A percentile compares a stretch with the other conserved stretches of the same genome.
phyloP scores from a whole-genome alignment of 306 rosid genomes.

The Castanea crenata region DNA sequence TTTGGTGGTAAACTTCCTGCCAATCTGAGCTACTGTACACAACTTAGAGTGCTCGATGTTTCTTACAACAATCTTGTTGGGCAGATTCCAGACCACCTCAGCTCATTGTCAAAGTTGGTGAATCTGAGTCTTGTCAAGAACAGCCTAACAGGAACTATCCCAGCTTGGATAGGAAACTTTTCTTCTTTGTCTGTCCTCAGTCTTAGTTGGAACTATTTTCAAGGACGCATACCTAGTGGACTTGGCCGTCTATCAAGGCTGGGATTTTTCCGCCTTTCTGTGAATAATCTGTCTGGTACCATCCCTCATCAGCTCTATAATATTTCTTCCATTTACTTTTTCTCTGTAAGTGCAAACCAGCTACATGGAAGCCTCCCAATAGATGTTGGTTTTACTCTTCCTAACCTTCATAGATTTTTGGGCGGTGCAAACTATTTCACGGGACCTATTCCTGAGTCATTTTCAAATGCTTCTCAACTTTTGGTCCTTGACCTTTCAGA shows the following conservation, averaged over 20 bases:
- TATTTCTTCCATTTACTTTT: too few species aligned
- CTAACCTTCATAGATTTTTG: too few species aligned
- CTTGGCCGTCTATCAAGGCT: conserved; percentile 26
- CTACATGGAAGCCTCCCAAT: too few species aligned
- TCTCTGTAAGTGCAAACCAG: accelerated
- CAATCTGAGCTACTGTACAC: conserved; percentile 34
- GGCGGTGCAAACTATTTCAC: not conserved
- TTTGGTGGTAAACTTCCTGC: conserved; percentile 37
- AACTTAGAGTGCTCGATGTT: not conserved
- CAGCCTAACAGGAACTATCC: conserved; percentile 32
- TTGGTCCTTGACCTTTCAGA: conserved; percentile 26
- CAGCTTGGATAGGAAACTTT: conserved; percentile 50
- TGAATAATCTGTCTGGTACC: conserved; percentile 26
- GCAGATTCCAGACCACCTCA: conserved; percentile 5
- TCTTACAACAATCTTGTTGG: conserved; percentile 1
- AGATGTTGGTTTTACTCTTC: too few species aligned
- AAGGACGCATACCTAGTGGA: not conserved
- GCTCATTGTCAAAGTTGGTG: conserved; percentile 4
- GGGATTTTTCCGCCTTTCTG: conserved; percentile 19
- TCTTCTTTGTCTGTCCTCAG: too few species aligned
- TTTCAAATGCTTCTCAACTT: conserved; percentile 41
- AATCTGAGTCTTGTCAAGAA: not conserved
- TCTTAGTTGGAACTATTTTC: too few species aligned
- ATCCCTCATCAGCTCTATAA: not conserved
- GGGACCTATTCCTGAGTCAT: conserved; percentile 40